A percentile compares a stretch with the other conserved stretches of the same genome.
phyloP scores from a whole-genome alignment of 2,329 filamentous ascomycete genomes.

The Penicillium thymicola region DNA sequence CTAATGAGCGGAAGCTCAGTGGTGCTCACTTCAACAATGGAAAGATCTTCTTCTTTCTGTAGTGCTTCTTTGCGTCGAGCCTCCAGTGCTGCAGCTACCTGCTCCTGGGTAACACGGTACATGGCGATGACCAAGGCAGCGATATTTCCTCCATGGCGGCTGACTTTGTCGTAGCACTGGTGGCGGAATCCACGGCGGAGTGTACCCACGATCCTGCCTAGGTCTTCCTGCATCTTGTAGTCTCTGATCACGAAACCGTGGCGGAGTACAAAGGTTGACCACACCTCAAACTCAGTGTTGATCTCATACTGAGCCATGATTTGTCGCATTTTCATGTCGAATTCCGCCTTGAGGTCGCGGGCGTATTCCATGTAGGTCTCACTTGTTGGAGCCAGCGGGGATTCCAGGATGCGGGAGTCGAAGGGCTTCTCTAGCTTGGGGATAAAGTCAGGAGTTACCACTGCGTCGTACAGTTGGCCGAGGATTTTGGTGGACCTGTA shows the following conservation, averaged over 20 bases:
- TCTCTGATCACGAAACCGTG: slow-evolving; percentile 70
- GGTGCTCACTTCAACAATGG: slow-evolving; percentile 13
- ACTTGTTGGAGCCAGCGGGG: slow-evolving; percentile 53
- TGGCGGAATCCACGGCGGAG: slow-evolving; percentile 68
- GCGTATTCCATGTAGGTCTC: slow-evolving; percentile 58
- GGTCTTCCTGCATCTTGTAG: slow-evolving; percentile 83
- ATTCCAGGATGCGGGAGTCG: slow-evolving; percentile 67
- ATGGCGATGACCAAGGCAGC: slow-evolving; percentile 78
- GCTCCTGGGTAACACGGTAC: slow-evolving; percentile 76
- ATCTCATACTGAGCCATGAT: slow-evolving; percentile 85
- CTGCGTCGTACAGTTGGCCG: slow-evolving; percentile 77
- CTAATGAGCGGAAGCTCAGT: slow-evolving; percentile 74
- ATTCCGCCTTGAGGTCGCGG: slow-evolving; percentile 66
- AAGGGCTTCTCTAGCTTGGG: slow-evolving; percentile 72
- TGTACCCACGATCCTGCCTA: slow-evolving; percentile 64
- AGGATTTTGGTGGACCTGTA: slow-evolving; percentile 72
- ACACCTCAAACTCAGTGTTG: slow-evolving; percentile 85
- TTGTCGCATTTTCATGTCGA: slow-evolving; percentile 72
- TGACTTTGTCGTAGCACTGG: slow-evolving; percentile 63
- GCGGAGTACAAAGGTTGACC: slow-evolving; percentile 76
- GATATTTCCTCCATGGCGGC: slow-evolving; percentile 57
- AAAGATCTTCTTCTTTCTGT: slow-evolving; percentile 1
- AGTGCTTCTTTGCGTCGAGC: slow-evolving; percentile 42
- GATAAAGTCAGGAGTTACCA: slow-evolving; percentile 65
- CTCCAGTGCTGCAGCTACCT: slow-evolving; percentile 60